Evolutionary conservation across 768 basidiomycete genomes (phyloP).

Genomic region (Lyophyllum shimeji): DNA sequence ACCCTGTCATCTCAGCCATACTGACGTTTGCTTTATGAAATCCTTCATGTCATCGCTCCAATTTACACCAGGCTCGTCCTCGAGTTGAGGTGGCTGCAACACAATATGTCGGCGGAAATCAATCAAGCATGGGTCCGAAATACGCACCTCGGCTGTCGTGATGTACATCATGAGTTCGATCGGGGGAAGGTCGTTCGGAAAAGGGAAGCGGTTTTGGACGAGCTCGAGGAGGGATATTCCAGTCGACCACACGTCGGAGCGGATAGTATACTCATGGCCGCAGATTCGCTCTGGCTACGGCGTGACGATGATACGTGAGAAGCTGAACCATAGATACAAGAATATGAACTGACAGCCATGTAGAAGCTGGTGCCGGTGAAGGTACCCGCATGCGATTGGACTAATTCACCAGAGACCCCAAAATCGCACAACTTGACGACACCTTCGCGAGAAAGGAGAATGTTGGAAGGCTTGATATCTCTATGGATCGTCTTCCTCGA

Average conservation of each 20-base stretch:
- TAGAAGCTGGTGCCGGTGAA: slow-evolving; percentile 98
- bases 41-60: slow-evolving; percentile 91
- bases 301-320: slow-evolving; percentile 12
- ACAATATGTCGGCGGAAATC: slow-evolving; percentile 15
- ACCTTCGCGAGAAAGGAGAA: slow-evolving; percentile 87
- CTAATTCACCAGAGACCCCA: slow-evolving; percentile 94
- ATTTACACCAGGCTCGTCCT: slow-evolving; percentile 65
- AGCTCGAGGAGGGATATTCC: slow-evolving; percentile 94
- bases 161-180: slow-evolving; percentile 95
- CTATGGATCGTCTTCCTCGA: slow-evolving; percentile 91
- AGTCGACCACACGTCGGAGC: slow-evolving; percentile 97
- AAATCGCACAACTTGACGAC: slow-evolving; percentile 94
- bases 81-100: slow-evolving; percentile 73
- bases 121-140: not conserved
- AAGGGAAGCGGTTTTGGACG: slow-evolving; percentile 93
- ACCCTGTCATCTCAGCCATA: slow-evolving; percentile 9
- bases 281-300: slow-evolving; percentile 89
- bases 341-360: slow-evolving; percentile 84
- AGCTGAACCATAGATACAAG: slow-evolving; percentile 1
- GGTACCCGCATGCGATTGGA: slow-evolving; percentile 88
- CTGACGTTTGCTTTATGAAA: slow-evolving; percentile 84
- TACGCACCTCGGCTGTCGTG: slow-evolving; percentile 69
- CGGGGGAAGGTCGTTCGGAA: slow-evolving; percentile 87
- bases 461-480: slow-evolving; percentile 93
- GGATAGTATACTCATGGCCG: slow-evolving; percentile 89